Conservation (phyloP, 2,329 filamentous ascomycete species). For the Beauveria rudraprayagi region DNA sequence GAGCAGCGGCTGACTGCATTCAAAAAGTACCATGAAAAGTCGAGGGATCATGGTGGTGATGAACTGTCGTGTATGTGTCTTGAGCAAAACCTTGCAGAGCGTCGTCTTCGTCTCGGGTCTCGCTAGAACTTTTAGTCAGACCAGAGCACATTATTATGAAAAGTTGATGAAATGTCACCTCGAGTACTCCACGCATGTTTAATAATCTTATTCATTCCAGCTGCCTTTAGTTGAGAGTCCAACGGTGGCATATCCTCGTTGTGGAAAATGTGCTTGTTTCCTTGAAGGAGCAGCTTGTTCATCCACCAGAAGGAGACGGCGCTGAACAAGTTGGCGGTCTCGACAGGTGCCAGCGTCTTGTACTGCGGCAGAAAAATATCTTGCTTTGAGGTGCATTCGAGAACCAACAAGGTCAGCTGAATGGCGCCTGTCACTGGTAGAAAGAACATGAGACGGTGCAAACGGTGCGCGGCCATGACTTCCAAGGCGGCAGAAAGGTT, state of each 20-base stretch:
- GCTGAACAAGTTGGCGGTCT: slow-evolving; percentile 1
- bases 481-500: neutral
- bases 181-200: neutral
- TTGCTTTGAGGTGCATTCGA: slow-evolving; percentile 2
- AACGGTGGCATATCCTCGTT: slow-evolving; percentile 5
- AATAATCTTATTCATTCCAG: neutral
- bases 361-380: neutral
- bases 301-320: slow-evolving; percentile 8
- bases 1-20: slow-evolving; percentile 32
- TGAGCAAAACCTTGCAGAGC: neutral
- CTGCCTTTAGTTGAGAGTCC: neutral
- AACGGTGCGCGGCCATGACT: neutral
- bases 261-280: slow-evolving; percentile 4
- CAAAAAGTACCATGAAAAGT: slow-evolving; percentile 30
- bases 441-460: neutral
- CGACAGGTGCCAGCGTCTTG: neutral
- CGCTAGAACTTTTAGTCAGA: neutral
- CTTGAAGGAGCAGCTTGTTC: neutral
- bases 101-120: neutral
- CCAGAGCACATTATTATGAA: neutral
- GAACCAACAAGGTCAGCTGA: neutral
- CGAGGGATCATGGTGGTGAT: slow-evolving; percentile 26
- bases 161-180: neutral
- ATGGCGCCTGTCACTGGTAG: neutral
- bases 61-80: neutral